Evolutionary conservation across 1,139 yeast genomes (phyloP).

Genomic region (Pneumocystis oryctolagi): DNA sequence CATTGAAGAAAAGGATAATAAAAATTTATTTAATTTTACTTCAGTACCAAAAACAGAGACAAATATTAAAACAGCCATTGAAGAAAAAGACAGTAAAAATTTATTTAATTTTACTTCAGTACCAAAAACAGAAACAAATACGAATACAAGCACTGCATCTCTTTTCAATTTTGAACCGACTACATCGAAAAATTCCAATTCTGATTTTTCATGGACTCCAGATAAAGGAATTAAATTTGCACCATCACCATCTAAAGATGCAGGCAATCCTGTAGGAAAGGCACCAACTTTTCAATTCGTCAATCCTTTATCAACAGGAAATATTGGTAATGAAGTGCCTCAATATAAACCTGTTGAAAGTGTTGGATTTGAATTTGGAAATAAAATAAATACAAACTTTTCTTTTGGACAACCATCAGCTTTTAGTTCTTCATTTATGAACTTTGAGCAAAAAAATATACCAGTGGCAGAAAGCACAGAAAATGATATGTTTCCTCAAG

Average conservation of each 20-base stretch:
- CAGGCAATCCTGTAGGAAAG: not conserved
- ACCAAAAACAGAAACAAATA: constrained; percentile 1
- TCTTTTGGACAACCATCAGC: not conserved
- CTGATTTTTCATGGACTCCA: constrained; percentile 22
- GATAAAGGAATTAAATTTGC: constrained; percentile 26
- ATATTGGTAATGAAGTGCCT: not conserved
- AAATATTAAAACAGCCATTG: not conserved
- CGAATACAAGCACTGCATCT: constrained; percentile 2
- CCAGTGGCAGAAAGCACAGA: constrained; percentile 15
- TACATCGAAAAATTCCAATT: not conserved
- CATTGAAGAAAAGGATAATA: too few relatives aligned
- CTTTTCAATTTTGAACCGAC: constrained; percentile 2
- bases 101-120: not conserved
- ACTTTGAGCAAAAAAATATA: constrained; percentile 1
- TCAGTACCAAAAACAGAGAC: too few relatives aligned
- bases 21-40: too few relatives aligned
- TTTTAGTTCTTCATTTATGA: not conserved
- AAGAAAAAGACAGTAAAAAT: not conserved
- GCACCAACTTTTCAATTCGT: constrained; percentile 6
- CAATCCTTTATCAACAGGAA: constrained; percentile 9
- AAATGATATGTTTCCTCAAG: constrained; percentile 7
- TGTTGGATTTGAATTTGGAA: not conserved
- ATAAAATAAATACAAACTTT: not conserved
- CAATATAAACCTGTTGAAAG: not conserved
- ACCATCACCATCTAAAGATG: not conserved